Percentiles rank a stretch among this genome's conserved stretches.
phyloP scores from a whole-genome alignment of 345 rosid genomes.

The Hypericum androsaemum region DNA sequence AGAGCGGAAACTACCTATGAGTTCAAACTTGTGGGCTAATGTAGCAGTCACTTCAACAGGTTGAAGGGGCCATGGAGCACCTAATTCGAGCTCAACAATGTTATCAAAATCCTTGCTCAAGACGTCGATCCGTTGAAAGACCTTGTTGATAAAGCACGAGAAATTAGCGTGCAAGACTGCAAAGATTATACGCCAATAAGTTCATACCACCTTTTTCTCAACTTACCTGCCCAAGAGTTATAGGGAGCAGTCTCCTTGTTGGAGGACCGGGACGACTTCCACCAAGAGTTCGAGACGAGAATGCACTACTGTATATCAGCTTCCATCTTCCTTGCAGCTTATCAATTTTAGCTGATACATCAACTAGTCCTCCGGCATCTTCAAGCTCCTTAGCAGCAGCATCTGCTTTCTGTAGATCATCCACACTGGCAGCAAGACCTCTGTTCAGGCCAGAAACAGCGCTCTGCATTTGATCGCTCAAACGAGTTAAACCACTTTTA shows the following conservation, averaged over 20 bases:
- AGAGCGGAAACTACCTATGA: conserved; percentile 26
- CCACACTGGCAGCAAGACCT: conserved; percentile 68
- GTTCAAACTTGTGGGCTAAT: conserved; percentile 84
- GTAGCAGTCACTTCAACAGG: conserved; percentile 67
- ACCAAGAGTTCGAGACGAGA: conserved; percentile 78
- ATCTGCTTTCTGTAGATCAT: conserved; percentile 58
- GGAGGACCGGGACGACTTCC: conserved; percentile 94
- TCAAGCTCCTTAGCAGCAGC: conserved; percentile 72
- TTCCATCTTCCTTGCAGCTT: conserved; percentile 87
- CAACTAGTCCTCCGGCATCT: conserved; percentile 54
- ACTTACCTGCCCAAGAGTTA: conserved; percentile 82
- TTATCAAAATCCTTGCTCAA: conserved; percentile 82
- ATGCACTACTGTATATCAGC: conserved; percentile 81
- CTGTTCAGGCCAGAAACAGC: conserved; percentile 74
- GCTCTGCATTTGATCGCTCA: conserved; percentile 37
- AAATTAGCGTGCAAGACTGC: background rate
- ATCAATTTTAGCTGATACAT: conserved; percentile 43
- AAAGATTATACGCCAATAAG: background rate
- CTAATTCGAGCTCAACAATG: conserved; percentile 73
- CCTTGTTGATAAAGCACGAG: conserved; percentile 27
- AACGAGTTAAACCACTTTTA: background rate
- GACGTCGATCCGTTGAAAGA: conserved; percentile 83
- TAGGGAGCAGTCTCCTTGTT: conserved; percentile 74
- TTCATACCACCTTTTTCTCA: background rate
- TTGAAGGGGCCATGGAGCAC: conserved; percentile 88